Conservation (phyloP, 2,329 filamentous ascomycete species). For the Colletotrichum orchidophilum region DNA sequence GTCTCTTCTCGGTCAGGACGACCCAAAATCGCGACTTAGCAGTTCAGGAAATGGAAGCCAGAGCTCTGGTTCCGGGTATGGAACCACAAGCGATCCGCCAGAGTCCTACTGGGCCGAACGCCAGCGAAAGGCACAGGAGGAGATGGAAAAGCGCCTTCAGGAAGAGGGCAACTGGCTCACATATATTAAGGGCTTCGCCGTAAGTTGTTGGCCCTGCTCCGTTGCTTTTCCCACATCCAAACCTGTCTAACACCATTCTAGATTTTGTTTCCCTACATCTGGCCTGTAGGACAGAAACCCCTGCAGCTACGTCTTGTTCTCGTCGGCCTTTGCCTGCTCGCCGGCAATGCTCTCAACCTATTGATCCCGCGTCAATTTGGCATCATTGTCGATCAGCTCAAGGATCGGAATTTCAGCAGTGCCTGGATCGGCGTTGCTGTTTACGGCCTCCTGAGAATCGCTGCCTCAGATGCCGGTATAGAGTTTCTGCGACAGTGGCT, state of each 20-base stretch:
- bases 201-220: conserved; percentile 41
- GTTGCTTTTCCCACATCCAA: neutral
- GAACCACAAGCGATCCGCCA: conserved; percentile 51
- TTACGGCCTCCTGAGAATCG: conserved; percentile 61
- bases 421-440: conserved; percentile 63
- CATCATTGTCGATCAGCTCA: conserved; percentile 77
- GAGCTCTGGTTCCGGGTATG: conserved; percentile 48
- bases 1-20: conserved; percentile 56
- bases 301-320: conserved; percentile 75
- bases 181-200: conserved; percentile 78
- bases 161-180: conserved; percentile 80
- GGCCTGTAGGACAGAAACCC: conserved; percentile 72
- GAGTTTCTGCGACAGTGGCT: conserved; percentile 63
- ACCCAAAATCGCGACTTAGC: conserved; percentile 34
- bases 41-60: conserved; percentile 36
- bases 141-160: conserved; percentile 74
- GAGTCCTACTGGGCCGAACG: conserved; percentile 66
- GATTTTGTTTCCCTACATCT: conserved; percentile 82
- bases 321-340: conserved; percentile 74
- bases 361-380: conserved; percentile 85
- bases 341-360: conserved; percentile 77
- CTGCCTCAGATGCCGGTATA: conserved; percentile 64
- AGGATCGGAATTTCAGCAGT: conserved; percentile 35
- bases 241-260: conserved; percentile 40
- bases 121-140: conserved; percentile 63